Base-by-base conservation (phyloP, 192 early-diverging fungal genomes). In the Entophlyctis helioformis region DNA sequence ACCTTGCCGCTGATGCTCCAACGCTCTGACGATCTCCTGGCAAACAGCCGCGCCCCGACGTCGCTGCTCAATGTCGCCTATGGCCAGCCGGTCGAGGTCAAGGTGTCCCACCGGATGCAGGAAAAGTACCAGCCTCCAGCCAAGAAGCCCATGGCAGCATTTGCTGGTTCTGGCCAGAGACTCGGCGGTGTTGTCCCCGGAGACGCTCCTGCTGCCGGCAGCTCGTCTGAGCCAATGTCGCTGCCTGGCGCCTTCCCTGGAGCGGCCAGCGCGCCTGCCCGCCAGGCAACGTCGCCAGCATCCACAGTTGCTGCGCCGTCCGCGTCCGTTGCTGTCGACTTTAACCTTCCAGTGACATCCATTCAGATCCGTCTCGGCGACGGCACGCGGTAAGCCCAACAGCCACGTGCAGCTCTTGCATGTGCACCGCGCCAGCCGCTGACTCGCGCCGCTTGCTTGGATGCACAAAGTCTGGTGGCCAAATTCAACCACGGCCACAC, bases 321-420 rank as follows among this genome's bases (percentile, higher is more conserved):
- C n/a, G 27, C 34, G 10, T 34, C 54, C 12, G 49, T 87, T 33
- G 48, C 57, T 4, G 70, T 95, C 25, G 90, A 98, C 50, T 57
- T 73, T 15, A 62, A 51, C 11, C 77, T 79, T 50, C 95, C 89
- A 11, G 68, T 72, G 6, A 93, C 93, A 4, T 74, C 80, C 24
- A 70, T 98, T n/a, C 92, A 95, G 62, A 76, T 98, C 43, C 75
- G 95, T 28, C 60, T 98, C 40, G 86, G 72, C 4, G 90, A 96
- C 51, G 92, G 95, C 18, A 74, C 86, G 15, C 74, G 74, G 74
- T 77, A 53, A 32, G 23, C 5, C 0, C 13, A 2, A 53, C 18
- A 3, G 18, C 20, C 1, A 25, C 13, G 16, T 27, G 18, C 39
- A 24, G 9, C 28, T 8, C 20, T 26, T 39, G 43, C n/a, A n/a